phyloP scores from a whole-genome alignment of 1,284 basidiomycete genomes.

The Porogramme epimiltina region DNA sequence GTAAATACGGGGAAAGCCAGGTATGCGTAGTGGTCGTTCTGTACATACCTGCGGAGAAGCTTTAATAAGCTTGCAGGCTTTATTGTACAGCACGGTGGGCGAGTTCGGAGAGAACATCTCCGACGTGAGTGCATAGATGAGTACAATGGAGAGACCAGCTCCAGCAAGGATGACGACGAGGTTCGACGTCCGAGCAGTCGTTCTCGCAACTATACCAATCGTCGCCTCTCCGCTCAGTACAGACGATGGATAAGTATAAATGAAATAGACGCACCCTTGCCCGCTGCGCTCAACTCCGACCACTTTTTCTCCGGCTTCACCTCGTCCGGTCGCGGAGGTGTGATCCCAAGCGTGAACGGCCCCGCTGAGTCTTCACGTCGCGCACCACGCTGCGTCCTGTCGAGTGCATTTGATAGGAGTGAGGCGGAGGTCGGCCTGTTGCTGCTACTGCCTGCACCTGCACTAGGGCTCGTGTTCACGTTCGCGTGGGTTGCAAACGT shows the following conservation, averaged over 20 bases:
- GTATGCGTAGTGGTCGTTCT: background rate
- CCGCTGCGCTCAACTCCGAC: slow-evolving; percentile 79
- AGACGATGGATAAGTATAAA: background rate
- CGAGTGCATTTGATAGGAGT: slow-evolving; percentile 67
- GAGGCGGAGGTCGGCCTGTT: slow-evolving; percentile 48
- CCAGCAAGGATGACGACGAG: slow-evolving; percentile 83
- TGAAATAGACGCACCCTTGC: slow-evolving; percentile 67
- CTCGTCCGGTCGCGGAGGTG: slow-evolving; percentile 52
- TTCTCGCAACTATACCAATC: slow-evolving; percentile 63
- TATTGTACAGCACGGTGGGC: slow-evolving; percentile 85
- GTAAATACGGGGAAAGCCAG: background rate
- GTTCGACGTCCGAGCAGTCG: slow-evolving; percentile 81
- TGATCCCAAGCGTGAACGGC: slow-evolving; percentile 81
- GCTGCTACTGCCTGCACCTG: background rate
- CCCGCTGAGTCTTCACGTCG: slow-evolving; percentile 66
- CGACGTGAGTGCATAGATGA: slow-evolving; percentile 84
- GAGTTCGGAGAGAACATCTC: slow-evolving; percentile 94
- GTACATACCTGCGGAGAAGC: slow-evolving; percentile 63
- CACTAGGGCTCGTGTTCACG: slow-evolving; percentile 6
- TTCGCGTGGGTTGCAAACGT: slow-evolving; percentile 18
- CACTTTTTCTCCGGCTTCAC: slow-evolving; percentile 71
- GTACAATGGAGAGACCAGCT: slow-evolving; percentile 77
- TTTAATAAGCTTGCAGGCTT: slow-evolving; percentile 85
- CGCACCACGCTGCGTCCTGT: slow-evolving; percentile 51
- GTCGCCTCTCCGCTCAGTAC: background rate